Evolutionary conservation across 257 asterid genomes (phyloP).

Genomic region (Penstemon davidsonii): DNA sequence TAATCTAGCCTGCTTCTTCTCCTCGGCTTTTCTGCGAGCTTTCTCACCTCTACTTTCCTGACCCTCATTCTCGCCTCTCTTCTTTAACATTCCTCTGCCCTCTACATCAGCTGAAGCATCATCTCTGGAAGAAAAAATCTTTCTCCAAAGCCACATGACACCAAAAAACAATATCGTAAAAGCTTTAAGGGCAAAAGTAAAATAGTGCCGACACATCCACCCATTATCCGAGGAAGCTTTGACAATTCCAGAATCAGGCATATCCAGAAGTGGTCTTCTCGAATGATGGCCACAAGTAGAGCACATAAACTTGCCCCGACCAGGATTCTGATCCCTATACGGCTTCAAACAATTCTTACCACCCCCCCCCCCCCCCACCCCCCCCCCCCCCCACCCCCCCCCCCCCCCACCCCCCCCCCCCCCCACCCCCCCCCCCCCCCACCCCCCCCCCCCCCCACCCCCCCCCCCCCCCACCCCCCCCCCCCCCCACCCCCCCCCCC

Average conservation of each 20-base stretch:
- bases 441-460: too few species aligned
- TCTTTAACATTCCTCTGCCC: conserved; percentile 55
- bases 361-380: too few species aligned
- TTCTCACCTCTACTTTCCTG: conserved; percentile 94
- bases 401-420: too few species aligned
- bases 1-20: conserved; percentile 90
- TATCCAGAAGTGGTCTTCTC: conserved; percentile 86
- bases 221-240: conserved; percentile 84
- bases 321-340: conserved; percentile 90
- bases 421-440: too few species aligned
- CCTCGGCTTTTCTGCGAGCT: conserved; percentile 96
- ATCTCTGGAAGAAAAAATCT: conserved; percentile 70
- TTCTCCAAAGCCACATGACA: conserved; percentile 77
- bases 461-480: too few species aligned
- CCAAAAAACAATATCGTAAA: conserved; percentile 51
- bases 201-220: conserved; percentile 91
- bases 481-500: too few species aligned
- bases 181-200: conserved; percentile 58
- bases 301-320: conserved; percentile 97
- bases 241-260: conserved; percentile 84
- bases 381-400: too few species aligned
- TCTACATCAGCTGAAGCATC: conserved; percentile 65
- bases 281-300: conserved; percentile 96
- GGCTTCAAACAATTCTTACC: conserved; percentile 95
- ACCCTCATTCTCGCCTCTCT: conserved; percentile 65